Percentiles rank a stretch among this genome's conserved stretches.
phyloP scores from a whole-genome alignment of 257 asterid species.

The Voacanga thouarsii region DNA sequence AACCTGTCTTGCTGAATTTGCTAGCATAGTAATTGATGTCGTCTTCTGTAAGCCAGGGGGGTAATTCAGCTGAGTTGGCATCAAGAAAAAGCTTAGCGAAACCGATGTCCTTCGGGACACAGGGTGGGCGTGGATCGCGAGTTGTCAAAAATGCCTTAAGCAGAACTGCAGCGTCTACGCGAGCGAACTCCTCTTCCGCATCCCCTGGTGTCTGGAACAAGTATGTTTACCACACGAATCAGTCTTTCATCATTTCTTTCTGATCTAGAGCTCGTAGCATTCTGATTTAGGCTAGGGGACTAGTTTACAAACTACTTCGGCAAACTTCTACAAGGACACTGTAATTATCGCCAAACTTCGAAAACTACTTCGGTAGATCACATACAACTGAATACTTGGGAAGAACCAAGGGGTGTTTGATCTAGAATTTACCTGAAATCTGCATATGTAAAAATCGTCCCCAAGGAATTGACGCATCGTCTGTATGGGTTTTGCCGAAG shows the following conservation, averaged over 20 bases:
- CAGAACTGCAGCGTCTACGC: conserved; percentile 43
- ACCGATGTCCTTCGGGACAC: conserved; percentile 33
- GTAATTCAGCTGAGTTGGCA: conserved; percentile 11
- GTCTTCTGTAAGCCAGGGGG: conserved; percentile 42
- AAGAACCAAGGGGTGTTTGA: not conserved
- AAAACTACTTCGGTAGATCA: not conserved
- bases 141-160: conserved; percentile 48
- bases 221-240: not conserved
- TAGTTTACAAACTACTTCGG: too few species aligned
- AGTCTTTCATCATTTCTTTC: too few species aligned
- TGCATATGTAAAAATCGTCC: conserved; percentile 83
- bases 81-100: conserved; percentile 12
- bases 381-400: not conserved
- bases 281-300: too few species aligned
- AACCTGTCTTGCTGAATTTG: conserved; percentile 34
- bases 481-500: conserved; percentile 51
- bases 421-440: conserved; percentile 63
- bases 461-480: conserved; percentile 63
- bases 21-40: conserved; percentile 33
- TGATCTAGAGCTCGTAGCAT: too few species aligned
- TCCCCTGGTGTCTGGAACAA: conserved; percentile 59
- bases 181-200: conserved; percentile 66
- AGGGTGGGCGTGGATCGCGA: conserved; percentile 43
- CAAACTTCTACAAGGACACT: too few species aligned
- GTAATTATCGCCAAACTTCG: too few species aligned